These are phyloP conservation scores for Cystobasidium pallidum DNA, from an alignment of 1,284 basidiomycete genomes.

Conservation along the genomic window DNA sequence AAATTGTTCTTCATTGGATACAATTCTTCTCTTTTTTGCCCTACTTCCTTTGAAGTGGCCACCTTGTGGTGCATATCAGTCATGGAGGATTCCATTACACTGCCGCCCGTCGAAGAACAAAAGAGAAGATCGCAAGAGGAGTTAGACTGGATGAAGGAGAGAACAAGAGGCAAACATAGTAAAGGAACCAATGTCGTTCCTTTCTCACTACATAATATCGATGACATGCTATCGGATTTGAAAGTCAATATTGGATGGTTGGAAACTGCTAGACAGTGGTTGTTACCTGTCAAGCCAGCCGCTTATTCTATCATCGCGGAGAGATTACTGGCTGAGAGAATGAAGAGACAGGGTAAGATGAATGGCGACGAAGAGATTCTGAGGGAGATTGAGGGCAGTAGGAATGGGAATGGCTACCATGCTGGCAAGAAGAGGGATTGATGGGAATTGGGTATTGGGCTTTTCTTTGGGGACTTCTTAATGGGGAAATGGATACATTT, in stretches of 20 bases:
- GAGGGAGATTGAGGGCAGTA: not conserved
- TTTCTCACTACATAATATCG: conserved; percentile 52
- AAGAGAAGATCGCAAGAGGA: conserved; percentile 45
- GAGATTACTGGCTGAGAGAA: conserved; percentile 26
- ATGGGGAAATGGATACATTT: too few species aligned
- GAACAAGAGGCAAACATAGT: conserved; percentile 51
- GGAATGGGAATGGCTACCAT: conserved; percentile 14
- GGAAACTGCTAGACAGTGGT: conserved; percentile 49
- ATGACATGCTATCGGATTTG: conserved; percentile 51
- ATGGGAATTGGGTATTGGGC: not conserved
- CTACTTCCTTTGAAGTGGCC: conserved; percentile 51
- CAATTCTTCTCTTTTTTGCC: conserved; percentile 52
- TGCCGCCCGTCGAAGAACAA: conserved; percentile 48
- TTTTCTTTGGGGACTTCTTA: too few species aligned
- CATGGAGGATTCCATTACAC: conserved; percentile 46
- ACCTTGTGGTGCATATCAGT: conserved; percentile 52
- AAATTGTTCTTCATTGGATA: conserved; percentile 53
- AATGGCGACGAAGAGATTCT: conserved; percentile 8
- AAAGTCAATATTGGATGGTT: conserved; percentile 45
- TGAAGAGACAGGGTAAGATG: conserved; percentile 19
- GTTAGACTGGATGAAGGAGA: conserved; percentile 51
- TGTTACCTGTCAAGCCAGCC: conserved; percentile 51
- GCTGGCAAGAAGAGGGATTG: conserved; percentile 7
- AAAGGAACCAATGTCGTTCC: conserved; percentile 52
- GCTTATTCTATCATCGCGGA: conserved; percentile 26